phyloP scores from a whole-genome alignment of 1,284 basidiomycete genomes.

The Meripilus lineatus region DNA sequence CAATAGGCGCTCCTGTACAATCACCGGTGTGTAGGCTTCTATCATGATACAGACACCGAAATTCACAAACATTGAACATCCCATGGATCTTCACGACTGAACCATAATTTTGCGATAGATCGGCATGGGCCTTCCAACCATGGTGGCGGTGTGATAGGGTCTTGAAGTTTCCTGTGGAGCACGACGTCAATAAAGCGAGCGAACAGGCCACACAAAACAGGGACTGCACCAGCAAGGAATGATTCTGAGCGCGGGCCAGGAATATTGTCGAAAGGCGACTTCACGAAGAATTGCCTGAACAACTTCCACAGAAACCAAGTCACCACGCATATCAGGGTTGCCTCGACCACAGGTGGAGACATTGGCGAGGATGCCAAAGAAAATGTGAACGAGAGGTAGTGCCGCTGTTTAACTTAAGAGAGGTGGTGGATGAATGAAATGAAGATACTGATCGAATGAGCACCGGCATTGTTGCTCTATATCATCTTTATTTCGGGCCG shows the following conservation, averaged over 20 bases:
- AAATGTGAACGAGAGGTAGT: too few species aligned
- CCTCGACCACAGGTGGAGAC: too few species aligned
- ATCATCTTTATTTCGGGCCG: too few species aligned
- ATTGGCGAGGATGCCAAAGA: too few species aligned
- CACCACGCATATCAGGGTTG: too few species aligned
- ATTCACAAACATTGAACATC: neutral
- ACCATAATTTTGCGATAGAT: neutral
- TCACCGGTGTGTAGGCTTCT: neutral
- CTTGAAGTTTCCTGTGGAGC: constrained; percentile 1
- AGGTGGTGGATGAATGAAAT: too few species aligned
- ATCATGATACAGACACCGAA: neutral
- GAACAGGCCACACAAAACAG: neutral
- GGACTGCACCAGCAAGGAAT: neutral
- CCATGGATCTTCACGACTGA: constrained; percentile 1
- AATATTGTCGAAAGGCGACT: constrained; percentile 1
- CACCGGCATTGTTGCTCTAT: too few species aligned
- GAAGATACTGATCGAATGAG: too few species aligned
- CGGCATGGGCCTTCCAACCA: neutral
- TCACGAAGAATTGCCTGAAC: neutral
- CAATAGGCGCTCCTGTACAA: constrained; percentile 17
- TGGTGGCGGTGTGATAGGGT: neutral
- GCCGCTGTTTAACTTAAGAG: too few species aligned
- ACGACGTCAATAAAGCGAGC: neutral
- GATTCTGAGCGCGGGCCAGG: constrained; percentile 1
- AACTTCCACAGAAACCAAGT: constrained; percentile 1